Percentiles rank a stretch among this genome's conserved stretches.
Conservation (phyloP, 2,329 filamentous ascomycete genomes). For the Verruconis gallopava region DNA sequence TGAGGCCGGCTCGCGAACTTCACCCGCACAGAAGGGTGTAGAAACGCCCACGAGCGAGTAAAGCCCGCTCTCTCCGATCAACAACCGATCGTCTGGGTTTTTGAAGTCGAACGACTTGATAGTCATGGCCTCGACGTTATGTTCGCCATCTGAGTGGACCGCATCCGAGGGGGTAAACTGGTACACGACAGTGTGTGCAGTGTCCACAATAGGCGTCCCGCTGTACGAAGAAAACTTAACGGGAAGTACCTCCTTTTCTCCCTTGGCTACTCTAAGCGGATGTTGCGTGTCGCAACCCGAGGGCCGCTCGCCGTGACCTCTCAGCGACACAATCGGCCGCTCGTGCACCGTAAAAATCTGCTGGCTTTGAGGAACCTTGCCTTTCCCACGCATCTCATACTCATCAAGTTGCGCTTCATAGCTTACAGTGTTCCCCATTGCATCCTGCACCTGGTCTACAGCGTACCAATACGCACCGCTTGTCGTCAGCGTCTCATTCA, state of each 20-base stretch:
- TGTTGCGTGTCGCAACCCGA: conserved; percentile 70
- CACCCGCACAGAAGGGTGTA: conserved; percentile 71
- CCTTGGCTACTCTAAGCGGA: conserved; percentile 73
- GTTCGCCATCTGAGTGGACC: conserved; percentile 56
- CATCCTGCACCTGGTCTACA: conserved; percentile 85
- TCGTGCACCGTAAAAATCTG: conserved; percentile 80
- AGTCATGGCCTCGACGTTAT: conserved; percentile 43
- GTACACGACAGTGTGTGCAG: conserved; percentile 63
- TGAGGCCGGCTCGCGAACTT: conserved; percentile 87
- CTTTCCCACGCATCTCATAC: conserved; percentile 42
- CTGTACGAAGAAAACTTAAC: conserved; percentile 55
- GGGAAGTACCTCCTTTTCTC: conserved; percentile 54
- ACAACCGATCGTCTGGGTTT: conserved; percentile 42
- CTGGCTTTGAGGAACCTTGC: conserved; percentile 49
- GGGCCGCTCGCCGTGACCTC: not conserved
- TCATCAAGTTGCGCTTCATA: conserved; percentile 59
- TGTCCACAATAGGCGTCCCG: conserved; percentile 42
- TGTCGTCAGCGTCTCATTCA: conserved; percentile 78
- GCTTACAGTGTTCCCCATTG: conserved; percentile 70
- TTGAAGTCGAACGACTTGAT: not conserved
- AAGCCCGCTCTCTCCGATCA: conserved; percentile 64
- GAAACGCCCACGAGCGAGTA: conserved; percentile 74
- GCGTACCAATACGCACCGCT: conserved; percentile 80
- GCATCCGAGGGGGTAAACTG: conserved; percentile 65
- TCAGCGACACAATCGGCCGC: conserved; percentile 58